Evolutionary conservation across 495 filamentous ascomycete genomes (phyloP), one percentile per base, ranked within the genome.

Genomic region (Penicillium egyptiacum): DNA sequence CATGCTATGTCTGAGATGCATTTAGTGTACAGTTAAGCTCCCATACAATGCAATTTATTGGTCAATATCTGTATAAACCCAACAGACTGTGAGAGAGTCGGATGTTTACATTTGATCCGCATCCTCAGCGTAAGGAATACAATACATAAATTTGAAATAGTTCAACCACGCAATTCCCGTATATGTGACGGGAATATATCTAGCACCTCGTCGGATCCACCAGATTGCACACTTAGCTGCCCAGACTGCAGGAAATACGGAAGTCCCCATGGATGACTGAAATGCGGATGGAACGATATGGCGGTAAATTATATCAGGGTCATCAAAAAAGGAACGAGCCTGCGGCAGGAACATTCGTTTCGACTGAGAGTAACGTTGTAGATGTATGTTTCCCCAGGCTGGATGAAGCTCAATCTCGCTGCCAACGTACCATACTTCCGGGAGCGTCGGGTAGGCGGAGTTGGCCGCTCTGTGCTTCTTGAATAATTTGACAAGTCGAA

Each of bases 51-150:
- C 23, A 25, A 2, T 25, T 25, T 25, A 25, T 25, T 25, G 4
- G 4, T 25, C 23, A 25, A 25, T 25, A 25, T 25, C 23, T n/a
- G n/a, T 25, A 25, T 25, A 25, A 25, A 25, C 23, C 4, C 23
- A 25, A 25, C 23, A 25, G 4, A 2, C 23, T 25, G 23, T 25
- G 23, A 25, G 23, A 25, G 23, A 25, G 23, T 25, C 4, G 4
- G 23, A 25, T 25, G 23, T 25, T 25, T 25, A 25, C 23, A 25
- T 25, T 25, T 25, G 23, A 25, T 25, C 2, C 23, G 23, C 23
- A 25, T 25, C 23, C 23, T 56, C 94, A 93, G 11, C 44, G 28
- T 47, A 47, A n/a, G 44, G 44, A 17, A 14, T n/a, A 12, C 44
- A 55, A 10, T 25, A 58, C 33, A 58, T 28, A 20, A 58, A 53